Base-by-base conservation (phyloP, 176 grass and related monocot species). In the Ananas comosus region DNA sequence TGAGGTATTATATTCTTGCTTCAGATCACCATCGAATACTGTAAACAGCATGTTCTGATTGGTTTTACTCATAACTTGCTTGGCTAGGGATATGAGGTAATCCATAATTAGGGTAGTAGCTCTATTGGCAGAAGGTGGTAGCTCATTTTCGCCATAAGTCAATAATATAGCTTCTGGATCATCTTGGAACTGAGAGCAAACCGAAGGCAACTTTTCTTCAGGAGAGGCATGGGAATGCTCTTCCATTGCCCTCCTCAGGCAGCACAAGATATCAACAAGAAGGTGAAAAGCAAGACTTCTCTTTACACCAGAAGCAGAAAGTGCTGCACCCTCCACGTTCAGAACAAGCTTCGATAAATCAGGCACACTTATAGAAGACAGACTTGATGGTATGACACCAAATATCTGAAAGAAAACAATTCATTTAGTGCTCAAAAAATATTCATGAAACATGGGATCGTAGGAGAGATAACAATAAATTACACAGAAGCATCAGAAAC, bases 191-290 rank as follows among this genome's bases (percentile, higher is more conserved):
- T 50, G 67, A 68, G 52, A 67, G 53, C 25, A 27, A 27, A 27
- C 21, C 53, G 54, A 48, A 51, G 66, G 70, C 64, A 54, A 71
- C 72, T 72, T 65, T 53, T 65, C 54, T 65, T 63, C 74, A 13
- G 17, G 56, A 68, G 66, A 51, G 14, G 49, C 25, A 48, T 63
- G 64, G 13, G 48, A 29, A 23, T 81, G 22, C 22, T 23, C 22
- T 23, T 23, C 22, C 22, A 23, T 71, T 72, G 13, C n/a, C 81
- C 68, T 65, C 11, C 83, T 85, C 23, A 78, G 66, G 18, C 67
- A 65, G 64, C 79, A 89, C 81, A 91, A 84, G 59, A 90, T 80
- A 65, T 75, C 61, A 61, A 82, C 80, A 50, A 85, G 52, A 77
- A 90, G 71, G 74, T 81, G 69, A 77, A 92, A 66, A 80, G 79